Base-by-base conservation (phyloP, 805 yeast genomes). In the Millerozyma acaciae region DNA sequence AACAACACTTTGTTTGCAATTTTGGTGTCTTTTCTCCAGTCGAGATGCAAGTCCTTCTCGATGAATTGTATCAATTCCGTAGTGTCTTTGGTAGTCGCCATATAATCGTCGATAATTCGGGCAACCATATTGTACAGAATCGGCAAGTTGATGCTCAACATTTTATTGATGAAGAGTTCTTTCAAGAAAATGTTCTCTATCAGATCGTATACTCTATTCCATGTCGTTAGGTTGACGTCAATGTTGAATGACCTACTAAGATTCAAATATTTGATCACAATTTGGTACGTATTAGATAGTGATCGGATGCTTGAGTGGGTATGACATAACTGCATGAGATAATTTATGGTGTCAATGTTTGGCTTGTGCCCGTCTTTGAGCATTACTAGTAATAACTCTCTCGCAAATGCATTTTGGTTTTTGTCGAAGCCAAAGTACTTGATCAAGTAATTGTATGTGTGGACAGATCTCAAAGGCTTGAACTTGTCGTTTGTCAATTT, bases 301-400 rank as follows among this genome's bases (percentile, higher is more conserved):
- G 62, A 53, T 12, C 70, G 40, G 16, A 62, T 55, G 10, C 45
- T 45, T 3, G 64, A 44, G 39, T 66, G 69, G 10, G 49, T 45
- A 24, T 49, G 41, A 31, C 62, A 50, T 16, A 57, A 42, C 30
- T 57, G 57, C 21, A 66, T 42, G 26, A 65, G 49, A 30, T 49
- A 47, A 45, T 66, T 65, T 35, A 66, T 59, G 30, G 71, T 66
- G 28, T 60, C 62, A 21, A 61, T 51, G 38, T 65, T 61, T 6
- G 68, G 67, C n/a, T 40, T 39, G 31, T 60, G 64, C 3, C 68
- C 68, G 35, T 66, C 71, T 35, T 60, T 54, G 23, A 57, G 45
- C 70, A 67, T 65, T 18, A 63, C 68, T 22, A 67, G 43, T 8
- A 66, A 43, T 12, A 66, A 39, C 30, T 60, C 65, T 16, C 68